Base-by-base conservation (phyloP, 768 basidiomycete genomes). In the Asterophora lycoperdoides region DNA sequence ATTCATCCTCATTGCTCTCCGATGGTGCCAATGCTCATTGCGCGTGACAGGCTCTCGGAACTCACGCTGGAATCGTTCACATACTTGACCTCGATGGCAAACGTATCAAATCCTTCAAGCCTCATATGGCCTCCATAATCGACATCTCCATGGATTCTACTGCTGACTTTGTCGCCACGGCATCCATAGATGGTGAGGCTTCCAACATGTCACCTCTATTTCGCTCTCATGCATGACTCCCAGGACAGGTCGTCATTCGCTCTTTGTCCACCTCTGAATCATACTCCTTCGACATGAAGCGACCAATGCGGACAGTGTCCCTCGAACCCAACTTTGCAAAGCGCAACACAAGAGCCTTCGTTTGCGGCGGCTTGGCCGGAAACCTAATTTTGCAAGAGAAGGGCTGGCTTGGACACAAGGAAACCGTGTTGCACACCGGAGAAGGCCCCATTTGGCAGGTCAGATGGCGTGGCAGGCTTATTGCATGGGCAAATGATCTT, bases 381-480 rank as follows among this genome's bases (percentile, higher is more conserved):
- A 82, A 76, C 17, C 70, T 99, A 20, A 73, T 89, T n/a, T 59
- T 96, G 57, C 81, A 89, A 54, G 95, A 97, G 72, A 97, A 96
- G 62, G 90, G 93, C 5, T 97, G 96, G 94, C 68, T 97, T 1
- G 93, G 95, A 0, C 89, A 96, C 59, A 96, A 90, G 60, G 93
- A 95, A 64, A 89, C 85, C 0, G 65, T 85, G 5, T 64, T 96
- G 15, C 86, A 93, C 60, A 74, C 64, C 4, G 89, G 86, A 4
- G 96, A 98, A 68, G 96, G 95, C 9, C 91, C 96, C 0, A 90
- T 99, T 44, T 97, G 93, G 93, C 83, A 84, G 44, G 81, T 85
- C 8, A 78, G 86, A 49, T 98, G 96, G 96, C 74, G 82, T 59
- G 85, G 83, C 1, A 78, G 78, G 41, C 72, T 96, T 26, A 92